phyloP scores from a whole-genome alignment of 352 stramenopile species.

The Blastocystis hominis region DNA sequence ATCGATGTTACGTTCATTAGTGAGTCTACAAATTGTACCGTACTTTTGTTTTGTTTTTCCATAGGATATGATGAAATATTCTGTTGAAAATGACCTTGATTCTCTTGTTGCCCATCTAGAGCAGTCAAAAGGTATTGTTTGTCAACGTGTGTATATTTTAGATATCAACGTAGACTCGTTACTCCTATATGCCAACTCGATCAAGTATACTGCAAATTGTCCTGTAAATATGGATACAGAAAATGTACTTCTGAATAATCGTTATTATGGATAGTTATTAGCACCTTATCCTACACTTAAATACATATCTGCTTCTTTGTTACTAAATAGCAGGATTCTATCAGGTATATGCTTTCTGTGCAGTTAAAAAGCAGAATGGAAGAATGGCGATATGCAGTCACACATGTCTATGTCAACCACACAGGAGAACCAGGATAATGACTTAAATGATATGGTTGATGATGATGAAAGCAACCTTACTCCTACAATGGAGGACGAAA shows the following conservation, averaged over 20 bases:
- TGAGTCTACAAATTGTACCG: neutral
- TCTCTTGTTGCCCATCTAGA: neutral
- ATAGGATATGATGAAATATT: constrained; percentile 25
- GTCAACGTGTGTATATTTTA: neutral
- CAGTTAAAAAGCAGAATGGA: neutral
- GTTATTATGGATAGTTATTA: neutral
- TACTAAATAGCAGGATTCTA: neutral
- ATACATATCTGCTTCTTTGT: neutral
- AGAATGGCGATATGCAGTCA: neutral
- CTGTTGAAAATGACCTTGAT: neutral
- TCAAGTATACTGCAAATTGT: constrained; percentile 47
- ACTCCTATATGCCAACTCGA: neutral
- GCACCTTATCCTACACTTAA: constrained; percentile 7
- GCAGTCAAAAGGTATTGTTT: neutral
- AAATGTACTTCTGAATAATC: neutral
- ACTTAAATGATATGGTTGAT: constrained; percentile 29
- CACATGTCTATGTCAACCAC: neutral
- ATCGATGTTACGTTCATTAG: neutral
- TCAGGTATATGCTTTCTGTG: neutral
- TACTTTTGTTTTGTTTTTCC: neutral
- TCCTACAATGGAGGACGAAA: neutral
- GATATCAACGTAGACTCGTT: constrained; percentile 31
- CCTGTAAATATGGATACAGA: neutral
- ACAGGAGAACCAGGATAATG: neutral
- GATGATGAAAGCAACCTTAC: neutral